phyloP scores from a whole-genome alignment of 768 basidiomycete genomes.

The Exsudoporus frostii region DNA sequence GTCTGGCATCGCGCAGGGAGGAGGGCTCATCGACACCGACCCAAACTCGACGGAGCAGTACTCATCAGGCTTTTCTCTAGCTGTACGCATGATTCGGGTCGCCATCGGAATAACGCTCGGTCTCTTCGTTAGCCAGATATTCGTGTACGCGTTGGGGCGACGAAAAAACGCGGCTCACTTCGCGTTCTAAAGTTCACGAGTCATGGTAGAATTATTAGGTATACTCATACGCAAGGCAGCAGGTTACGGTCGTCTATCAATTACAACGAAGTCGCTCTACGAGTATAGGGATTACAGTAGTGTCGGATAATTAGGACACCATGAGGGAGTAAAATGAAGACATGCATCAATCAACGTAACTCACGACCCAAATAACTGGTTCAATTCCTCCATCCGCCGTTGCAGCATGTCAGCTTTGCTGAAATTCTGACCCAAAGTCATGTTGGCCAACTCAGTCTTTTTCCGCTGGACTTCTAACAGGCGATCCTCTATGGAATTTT shows the following conservation, averaged over 20 bases:
- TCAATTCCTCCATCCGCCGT: constrained; percentile 85
- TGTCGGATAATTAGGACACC: constrained; percentile 19
- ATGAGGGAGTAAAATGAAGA: constrained; percentile 15
- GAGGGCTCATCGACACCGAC: constrained; percentile 53
- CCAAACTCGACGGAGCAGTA: constrained; percentile 58
- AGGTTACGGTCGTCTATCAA: constrained; percentile 23
- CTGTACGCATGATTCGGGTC: constrained; percentile 79
- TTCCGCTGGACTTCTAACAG: constrained; percentile 91
- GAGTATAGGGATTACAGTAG: constrained; percentile 32
- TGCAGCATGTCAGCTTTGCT: constrained; percentile 86
- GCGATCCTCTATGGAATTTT: constrained; percentile 89
- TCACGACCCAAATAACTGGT: constrained; percentile 62
- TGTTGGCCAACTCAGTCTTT: constrained; percentile 91
- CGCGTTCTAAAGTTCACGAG: constrained; percentile 52
- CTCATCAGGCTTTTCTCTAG: constrained; percentile 74
- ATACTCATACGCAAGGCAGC: not conserved
- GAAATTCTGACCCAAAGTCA: constrained; percentile 85
- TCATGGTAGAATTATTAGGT: not conserved
- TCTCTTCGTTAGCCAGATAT: constrained; percentile 74
- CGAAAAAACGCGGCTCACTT: constrained; percentile 74
- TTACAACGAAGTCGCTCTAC: constrained; percentile 31
- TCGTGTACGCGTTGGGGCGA: constrained; percentile 71
- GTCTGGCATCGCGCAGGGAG: constrained; percentile 76
- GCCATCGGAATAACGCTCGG: constrained; percentile 85
- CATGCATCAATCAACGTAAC: constrained; percentile 22